These are phyloP conservation scores for Globisporangium takayamanum DNA, from an alignment of 352 stramenopile genomes.

Conservation along the genomic window DNA sequence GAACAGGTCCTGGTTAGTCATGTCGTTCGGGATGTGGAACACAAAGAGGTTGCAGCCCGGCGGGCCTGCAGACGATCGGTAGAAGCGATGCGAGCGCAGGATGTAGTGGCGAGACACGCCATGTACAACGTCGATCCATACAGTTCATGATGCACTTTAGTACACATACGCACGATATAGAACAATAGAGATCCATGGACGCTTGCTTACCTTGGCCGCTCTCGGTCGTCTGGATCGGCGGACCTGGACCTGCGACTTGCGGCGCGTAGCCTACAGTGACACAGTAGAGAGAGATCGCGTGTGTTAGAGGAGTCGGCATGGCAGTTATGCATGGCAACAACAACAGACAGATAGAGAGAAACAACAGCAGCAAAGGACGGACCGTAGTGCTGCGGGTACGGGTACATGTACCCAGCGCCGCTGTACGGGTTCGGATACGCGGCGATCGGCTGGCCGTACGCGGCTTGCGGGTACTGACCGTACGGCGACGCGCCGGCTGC, in stretches of 20 bases:
- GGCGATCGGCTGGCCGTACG: slow-evolving; percentile 65
- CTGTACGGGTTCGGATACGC: slow-evolving; percentile 69
- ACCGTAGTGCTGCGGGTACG: slow-evolving; percentile 80
- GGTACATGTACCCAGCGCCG: slow-evolving; percentile 79
- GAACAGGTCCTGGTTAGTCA: slow-evolving; percentile 96
- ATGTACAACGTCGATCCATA: slow-evolving; percentile 12
- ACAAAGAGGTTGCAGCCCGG: slow-evolving; percentile 97
- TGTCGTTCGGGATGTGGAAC: slow-evolving; percentile 98
- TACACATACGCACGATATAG: slow-evolving; percentile 29
- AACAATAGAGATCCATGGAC: not conserved
- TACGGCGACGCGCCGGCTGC: slow-evolving; percentile 36
- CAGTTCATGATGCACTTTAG: slow-evolving; percentile 33
- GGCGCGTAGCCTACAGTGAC: slow-evolving; percentile 58
- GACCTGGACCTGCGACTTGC: slow-evolving; percentile 75
- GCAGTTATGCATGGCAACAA: not conserved
- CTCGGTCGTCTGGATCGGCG: slow-evolving; percentile 86
- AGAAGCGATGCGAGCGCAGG: not conserved
- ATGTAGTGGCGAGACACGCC: slow-evolving; percentile 4
- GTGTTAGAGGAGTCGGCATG: not conserved
- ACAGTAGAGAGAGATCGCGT: not conserved
- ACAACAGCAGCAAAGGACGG: slow-evolving; percentile 2
- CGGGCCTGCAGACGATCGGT: slow-evolving; percentile 55
- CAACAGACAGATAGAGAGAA: too few relatives aligned
- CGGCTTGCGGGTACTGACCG: slow-evolving; percentile 56
- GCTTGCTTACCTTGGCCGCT: slow-evolving; percentile 70